Conservation (phyloP, 129 eudicot species). For the Gnaphalium uliginosum region DNA sequence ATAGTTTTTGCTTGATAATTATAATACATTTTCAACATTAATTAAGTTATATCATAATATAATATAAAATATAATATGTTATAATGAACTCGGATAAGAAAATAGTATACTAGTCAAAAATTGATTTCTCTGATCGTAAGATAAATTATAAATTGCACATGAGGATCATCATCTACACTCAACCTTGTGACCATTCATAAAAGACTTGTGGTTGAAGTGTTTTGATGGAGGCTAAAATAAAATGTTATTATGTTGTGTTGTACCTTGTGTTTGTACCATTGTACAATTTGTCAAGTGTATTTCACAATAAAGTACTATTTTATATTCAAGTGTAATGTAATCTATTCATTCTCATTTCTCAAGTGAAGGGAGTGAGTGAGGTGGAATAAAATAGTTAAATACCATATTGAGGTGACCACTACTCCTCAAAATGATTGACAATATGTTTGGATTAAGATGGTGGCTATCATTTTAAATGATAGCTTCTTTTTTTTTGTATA, state of each 20-base stretch:
- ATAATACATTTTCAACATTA: no score
- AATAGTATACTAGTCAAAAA: background rate
- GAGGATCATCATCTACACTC: constrained; percentile 2
- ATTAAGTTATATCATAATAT: no score
- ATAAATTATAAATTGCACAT: background rate
- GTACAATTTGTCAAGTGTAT: constrained; percentile 18
- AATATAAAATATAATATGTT: no score
- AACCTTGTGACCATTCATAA: constrained; percentile 19
- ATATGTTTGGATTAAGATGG: no score
- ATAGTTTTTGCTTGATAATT: no score
- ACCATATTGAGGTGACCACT: no score
- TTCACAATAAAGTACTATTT: background rate
- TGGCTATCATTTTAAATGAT: no score
- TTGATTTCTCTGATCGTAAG: background rate
- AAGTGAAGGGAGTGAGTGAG: no score
- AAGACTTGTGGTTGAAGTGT: constrained; percentile 24
- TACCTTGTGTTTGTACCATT: constrained; percentile 26
- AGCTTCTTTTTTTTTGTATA: no score
- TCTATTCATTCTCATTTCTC: no score
- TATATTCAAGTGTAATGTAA: background rate
- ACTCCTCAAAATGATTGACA: no score
- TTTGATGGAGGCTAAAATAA: background rate
- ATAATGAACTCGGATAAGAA: background rate
- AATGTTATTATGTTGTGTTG: constrained; percentile 14
- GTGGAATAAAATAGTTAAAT: no score